A percentile compares a stretch with the other conserved stretches of the same genome.
phyloP scores from a whole-genome alignment of 306 rosid species.

The Prunus fruticosa region DNA sequence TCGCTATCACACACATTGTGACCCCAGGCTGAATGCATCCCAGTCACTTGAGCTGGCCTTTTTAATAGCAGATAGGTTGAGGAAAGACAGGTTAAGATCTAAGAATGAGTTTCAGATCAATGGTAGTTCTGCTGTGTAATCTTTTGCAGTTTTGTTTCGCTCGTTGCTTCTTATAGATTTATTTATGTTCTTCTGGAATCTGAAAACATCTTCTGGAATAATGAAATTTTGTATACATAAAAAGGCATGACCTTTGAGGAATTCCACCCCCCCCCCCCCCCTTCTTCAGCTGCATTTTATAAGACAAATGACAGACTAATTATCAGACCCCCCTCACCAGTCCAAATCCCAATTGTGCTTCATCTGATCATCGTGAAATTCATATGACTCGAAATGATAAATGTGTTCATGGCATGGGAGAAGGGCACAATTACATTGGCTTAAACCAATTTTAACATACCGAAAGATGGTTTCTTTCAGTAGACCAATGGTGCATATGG shows the following conservation, averaged over 20 bases:
- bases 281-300: too few relatives aligned
- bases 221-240: background rate
- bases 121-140: background rate
- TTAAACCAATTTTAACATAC: too few relatives aligned
- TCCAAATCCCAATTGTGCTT: too few relatives aligned
- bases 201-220: background rate
- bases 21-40: slow-evolving; percentile 45
- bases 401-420: too few relatives aligned
- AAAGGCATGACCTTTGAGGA: too few relatives aligned
- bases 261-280: rapidly evolving
- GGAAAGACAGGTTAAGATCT: slow-evolving; percentile 30
- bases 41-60: slow-evolving; percentile 46
- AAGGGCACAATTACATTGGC: too few relatives aligned
- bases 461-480: too few relatives aligned
- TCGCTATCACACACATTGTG: slow-evolving; percentile 43
- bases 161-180: background rate
- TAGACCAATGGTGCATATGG: too few relatives aligned
- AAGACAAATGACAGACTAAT: too few relatives aligned
- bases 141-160: background rate
- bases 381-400: too few relatives aligned
- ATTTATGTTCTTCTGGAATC: background rate
- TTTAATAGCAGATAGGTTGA: slow-evolving; percentile 36
- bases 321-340: too few relatives aligned
- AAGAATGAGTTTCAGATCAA: background rate
- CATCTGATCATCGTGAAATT: too few relatives aligned